Evolutionary conservation across 129 eudicot genomes (phyloP), one percentile per base, ranked within the genome.

Genomic region (Erigeron canadensis): DNA sequence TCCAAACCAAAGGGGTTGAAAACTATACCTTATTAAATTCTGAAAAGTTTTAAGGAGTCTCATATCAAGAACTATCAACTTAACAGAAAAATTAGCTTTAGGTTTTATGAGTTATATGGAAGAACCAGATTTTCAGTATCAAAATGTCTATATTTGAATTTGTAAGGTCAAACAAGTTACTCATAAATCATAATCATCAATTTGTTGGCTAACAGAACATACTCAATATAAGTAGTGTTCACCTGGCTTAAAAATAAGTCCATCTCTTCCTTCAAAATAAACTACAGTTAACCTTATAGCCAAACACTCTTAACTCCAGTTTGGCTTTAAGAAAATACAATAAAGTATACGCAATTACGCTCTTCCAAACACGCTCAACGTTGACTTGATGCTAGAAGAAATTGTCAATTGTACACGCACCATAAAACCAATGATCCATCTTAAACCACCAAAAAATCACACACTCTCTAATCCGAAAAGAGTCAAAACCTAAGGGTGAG

Each of bases 141-240:
- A n/a, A n/a, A n/a, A n/a, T n/a, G 45, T 37, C 43, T 6, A n/a
- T 12, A 21, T 56, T 19, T 55, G 39, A 69, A 7, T 70, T 70
- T 68, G 10, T 8, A 41, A 3, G 6, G 28, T 42, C 44, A 13
- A 41, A 71, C 13, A 21, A 57, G 47, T 8, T 41, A 34, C n/a
- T 4, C 43, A 70, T 18, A 70, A 34, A 8, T 4, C 43, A 70
- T 18, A 70, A 57, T 21, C 22, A 56, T 71, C 28, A 41, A 51
- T 16, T 10, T 23, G 0, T 4, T 62, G 46, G 38, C 17, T 38
- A 13, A 12, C 1, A 28, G 3, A 3, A 1, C 34, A 28, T 28
- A 3, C 3, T 28, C 34, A 28, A 28, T 28, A 28, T 28, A 3
- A 28, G 1, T 28, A 28, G 34, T 28, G 3, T 3, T 28, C 34